A percentile compares a stretch with the other conserved stretches of the same genome.
phyloP scores from a whole-genome alignment of 192 early-diverging fungal species.

The Entophlyctis luteolus region DNA sequence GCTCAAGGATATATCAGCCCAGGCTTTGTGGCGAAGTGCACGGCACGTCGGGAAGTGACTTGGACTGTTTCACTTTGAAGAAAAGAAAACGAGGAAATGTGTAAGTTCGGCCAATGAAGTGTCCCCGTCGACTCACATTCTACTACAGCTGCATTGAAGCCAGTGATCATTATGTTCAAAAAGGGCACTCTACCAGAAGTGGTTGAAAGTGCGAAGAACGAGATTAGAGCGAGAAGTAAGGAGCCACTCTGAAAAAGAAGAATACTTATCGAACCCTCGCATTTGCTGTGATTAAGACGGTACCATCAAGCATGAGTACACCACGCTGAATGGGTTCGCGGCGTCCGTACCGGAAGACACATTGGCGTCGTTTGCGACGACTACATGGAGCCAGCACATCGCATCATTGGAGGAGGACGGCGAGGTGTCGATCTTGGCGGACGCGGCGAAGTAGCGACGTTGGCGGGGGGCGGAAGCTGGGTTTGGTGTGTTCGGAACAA shows the following conservation, averaged over 20 bases:
- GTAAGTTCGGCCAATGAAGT: no score
- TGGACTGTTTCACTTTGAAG: no score
- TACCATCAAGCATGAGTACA: slow-evolving; percentile 48
- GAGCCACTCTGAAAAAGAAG: neutral
- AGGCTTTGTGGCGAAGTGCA: no score
- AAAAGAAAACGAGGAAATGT: no score
- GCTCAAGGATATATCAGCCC: no score
- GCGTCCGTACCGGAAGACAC: slow-evolving; percentile 52
- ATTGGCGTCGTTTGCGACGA: slow-evolving; percentile 47
- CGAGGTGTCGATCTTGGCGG: slow-evolving; percentile 27
- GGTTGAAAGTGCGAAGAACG: slow-evolving; percentile 35
- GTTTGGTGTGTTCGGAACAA: neutral
- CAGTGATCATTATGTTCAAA: slow-evolving; percentile 60
- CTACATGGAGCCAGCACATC: slow-evolving; percentile 28
- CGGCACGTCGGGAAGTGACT: no score
- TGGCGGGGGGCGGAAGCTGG: neutral
- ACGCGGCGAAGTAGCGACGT: neutral
- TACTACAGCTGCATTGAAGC: no score
- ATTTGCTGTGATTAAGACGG: slow-evolving; percentile 33
- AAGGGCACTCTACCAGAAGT: slow-evolving; percentile 37
- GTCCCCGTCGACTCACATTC: no score
- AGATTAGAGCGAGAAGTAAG: slow-evolving; percentile 22
- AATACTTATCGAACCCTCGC: neutral
- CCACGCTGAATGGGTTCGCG: slow-evolving; percentile 53
- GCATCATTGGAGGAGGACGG: slow-evolving; percentile 62